Base-by-base conservation (phyloP, 2,329 filamentous ascomycete genomes). In the Endothia cerciana region DNA sequence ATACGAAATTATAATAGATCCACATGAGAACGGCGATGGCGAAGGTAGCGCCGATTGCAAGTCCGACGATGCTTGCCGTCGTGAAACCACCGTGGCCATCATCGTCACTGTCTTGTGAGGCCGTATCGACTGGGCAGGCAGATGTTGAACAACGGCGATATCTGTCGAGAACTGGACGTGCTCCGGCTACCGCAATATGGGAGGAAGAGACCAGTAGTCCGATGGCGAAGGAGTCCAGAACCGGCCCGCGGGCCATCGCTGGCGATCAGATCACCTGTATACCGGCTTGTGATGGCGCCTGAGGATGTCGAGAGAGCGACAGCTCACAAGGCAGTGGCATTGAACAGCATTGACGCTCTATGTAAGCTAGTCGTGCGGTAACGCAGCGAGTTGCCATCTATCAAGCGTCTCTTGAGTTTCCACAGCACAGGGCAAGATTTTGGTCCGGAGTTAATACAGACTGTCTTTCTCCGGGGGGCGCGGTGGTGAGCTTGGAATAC, bases 1-100 rank as follows among this genome's bases (percentile, higher is more conserved):
- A 63, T n/a, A 49, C 25, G 11, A 22, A 49, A n/a, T 63, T 59
- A 11, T 58, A 58, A 17, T 19, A 45, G 22, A 63, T 17, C 30
- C 19, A 33, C 41, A 51, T 40, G 33, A 49, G 11, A 3, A 63
- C 10, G 92, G 96, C 74, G 92, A 92, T 66, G 93, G 90, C 81
- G 95, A 94, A 83, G 86, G 93, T 74, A 92, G 89, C 76, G 90
- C 91, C 40, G 92, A 96, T 81, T 93, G 90, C 79, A 96, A 96
- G 76, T 92, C 92, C 41, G 95, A 96, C 80, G n/a, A 38, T 47
- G 6, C 41, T 49, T 5, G 62, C 62, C 15, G 30, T 36, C 36
- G 53, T 38, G 53, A 59, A 59, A n/a, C 38, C 49, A 25, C 59
- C 59, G 17, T 61, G 59, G n/a, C 4, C 17, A 5, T 38, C 15